These are phyloP conservation scores for Lodderomyces jiufengensis DNA, from an alignment of 1,139 yeast genomes.

Conservation along the genomic window DNA sequence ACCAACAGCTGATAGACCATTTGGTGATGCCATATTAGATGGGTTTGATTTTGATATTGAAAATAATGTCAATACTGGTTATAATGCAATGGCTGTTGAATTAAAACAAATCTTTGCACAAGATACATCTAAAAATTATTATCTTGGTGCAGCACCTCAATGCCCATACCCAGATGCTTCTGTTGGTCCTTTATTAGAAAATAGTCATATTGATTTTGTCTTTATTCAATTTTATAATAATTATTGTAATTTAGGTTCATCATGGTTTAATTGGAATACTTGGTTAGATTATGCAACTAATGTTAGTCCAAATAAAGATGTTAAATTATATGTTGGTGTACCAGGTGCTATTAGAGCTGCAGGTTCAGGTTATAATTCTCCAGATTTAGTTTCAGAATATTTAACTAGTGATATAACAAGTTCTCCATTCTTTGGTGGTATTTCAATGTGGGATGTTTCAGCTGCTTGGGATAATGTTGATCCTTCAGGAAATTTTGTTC, in stretches of 20 bases:
- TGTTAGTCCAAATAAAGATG: slow-evolving; percentile 63
- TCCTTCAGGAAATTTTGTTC: slow-evolving; percentile 40
- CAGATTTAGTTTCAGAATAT: slow-evolving; percentile 18
- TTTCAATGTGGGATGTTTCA: slow-evolving; percentile 90
- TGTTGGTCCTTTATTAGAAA: slow-evolving; percentile 62
- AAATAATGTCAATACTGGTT: slow-evolving; percentile 47
- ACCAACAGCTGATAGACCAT: slow-evolving; percentile 59
- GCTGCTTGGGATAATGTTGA: slow-evolving; percentile 60
- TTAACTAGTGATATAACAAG: slow-evolving; percentile 35
- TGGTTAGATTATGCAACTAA: slow-evolving; percentile 71
- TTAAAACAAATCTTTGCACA: slow-evolving; percentile 56
- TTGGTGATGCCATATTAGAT: slow-evolving; percentile 50
- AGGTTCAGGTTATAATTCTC: slow-evolving; percentile 34
- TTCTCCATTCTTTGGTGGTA: slow-evolving; percentile 67
- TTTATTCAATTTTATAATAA: slow-evolving; percentile 94
- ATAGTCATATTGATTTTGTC: slow-evolving; percentile 74
- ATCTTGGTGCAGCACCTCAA: slow-evolving; percentile 92
- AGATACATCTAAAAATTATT: slow-evolving; percentile 59
- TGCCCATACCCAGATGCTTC: slow-evolving; percentile 90
- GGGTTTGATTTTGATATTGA: slow-evolving; percentile 49
- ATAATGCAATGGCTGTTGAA: slow-evolving; percentile 56
- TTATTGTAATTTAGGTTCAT: slow-evolving; percentile 58
- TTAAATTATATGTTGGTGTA: slow-evolving; percentile 66
- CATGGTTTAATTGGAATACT: slow-evolving; percentile 74
- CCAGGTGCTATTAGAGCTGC: slow-evolving; percentile 73